These are phyloP conservation scores for Candida albicans DNA, from an alignment of 1,139 yeast species.

Conservation along the genomic window DNA sequence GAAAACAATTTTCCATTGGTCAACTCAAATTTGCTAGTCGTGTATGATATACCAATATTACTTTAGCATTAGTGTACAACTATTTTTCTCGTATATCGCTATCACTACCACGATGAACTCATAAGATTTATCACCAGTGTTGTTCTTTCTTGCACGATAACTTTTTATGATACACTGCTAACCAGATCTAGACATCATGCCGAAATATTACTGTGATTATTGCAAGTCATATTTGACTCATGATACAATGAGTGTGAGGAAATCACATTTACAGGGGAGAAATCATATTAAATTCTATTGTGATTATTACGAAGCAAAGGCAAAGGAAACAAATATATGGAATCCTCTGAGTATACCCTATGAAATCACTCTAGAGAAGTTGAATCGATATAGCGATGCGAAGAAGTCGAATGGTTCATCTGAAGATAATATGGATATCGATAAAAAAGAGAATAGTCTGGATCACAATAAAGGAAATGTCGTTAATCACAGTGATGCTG, in stretches of 20 bases:
- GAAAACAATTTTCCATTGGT: slow-evolving; percentile 11
- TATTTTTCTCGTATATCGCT: neutral
- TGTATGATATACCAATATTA: neutral
- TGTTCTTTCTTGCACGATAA: neutral
- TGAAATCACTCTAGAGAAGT: slow-evolving; percentile 37
- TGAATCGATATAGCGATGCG: slow-evolving; percentile 23
- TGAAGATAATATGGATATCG: slow-evolving; percentile 18
- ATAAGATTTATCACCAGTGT: neutral
- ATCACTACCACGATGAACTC: neutral
- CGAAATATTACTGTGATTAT: slow-evolving; percentile 79
- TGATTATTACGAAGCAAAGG: slow-evolving; percentile 68
- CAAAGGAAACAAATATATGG: slow-evolving; percentile 50
- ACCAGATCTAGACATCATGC: slow-evolving; percentile 30
- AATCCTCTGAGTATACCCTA: slow-evolving; percentile 39
- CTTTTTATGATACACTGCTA: neutral
- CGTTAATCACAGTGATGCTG: slow-evolving; percentile 5
- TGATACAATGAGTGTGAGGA: slow-evolving; percentile 83
- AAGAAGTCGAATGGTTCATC: slow-evolving; percentile 1
- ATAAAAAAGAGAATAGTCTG: slow-evolving; percentile 20
- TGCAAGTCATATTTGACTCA: slow-evolving; percentile 86
- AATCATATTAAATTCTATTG: slow-evolving; percentile 76
- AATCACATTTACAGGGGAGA: slow-evolving; percentile 78
- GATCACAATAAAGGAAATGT: slow-evolving; percentile 10
- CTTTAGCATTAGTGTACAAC: neutral
- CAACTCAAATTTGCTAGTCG: slow-evolving; percentile 3